Evolutionary conservation across 768 basidiomycete genomes (phyloP).

Genomic region (Mycena vulgaris): DNA sequence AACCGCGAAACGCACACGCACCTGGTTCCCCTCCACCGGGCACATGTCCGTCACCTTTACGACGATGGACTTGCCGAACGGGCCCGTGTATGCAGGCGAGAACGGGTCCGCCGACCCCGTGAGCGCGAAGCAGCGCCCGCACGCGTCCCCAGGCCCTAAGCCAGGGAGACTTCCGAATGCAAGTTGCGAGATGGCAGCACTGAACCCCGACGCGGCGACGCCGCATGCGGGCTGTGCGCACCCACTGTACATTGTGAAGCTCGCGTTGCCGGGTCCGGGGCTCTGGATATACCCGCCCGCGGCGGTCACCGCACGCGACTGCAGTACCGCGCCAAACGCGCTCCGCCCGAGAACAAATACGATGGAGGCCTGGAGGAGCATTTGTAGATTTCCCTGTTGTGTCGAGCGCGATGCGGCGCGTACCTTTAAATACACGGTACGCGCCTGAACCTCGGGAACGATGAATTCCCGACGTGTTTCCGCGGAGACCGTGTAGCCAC

Average conservation of each 20-base stretch:
- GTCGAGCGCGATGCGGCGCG: not conserved
- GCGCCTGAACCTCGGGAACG: conserved; percentile 38
- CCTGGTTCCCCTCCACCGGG: conserved; percentile 63
- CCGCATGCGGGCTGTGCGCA: conserved; percentile 69
- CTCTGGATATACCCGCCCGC: conserved; percentile 69
- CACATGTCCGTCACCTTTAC: conserved; percentile 67
- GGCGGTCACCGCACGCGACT: conserved; percentile 43
- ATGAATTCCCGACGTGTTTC: conserved; percentile 35
- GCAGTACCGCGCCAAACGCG: conserved; percentile 11
- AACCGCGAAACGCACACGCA: conserved; percentile 27
- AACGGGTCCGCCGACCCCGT: conserved; percentile 67
- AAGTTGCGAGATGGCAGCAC: conserved; percentile 72
- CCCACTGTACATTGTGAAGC: conserved; percentile 71
- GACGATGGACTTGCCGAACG: conserved; percentile 65
- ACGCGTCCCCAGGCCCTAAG: conserved; percentile 69
- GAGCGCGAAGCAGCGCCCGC: conserved; percentile 72
- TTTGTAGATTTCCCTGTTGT: not conserved
- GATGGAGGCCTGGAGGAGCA: conserved; percentile 23
- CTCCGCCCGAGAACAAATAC: conserved; percentile 2
- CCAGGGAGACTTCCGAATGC: conserved; percentile 68
- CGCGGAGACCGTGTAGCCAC: not conserved
- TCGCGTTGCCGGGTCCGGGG: conserved; percentile 63
- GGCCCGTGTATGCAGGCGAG: conserved; percentile 64
- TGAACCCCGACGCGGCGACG: conserved; percentile 62
- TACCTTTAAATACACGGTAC: conserved; percentile 24